Evolutionary conservation across 805 yeast genomes (phyloP).

Genomic region (Monosporozyma yasuniensis): DNA sequence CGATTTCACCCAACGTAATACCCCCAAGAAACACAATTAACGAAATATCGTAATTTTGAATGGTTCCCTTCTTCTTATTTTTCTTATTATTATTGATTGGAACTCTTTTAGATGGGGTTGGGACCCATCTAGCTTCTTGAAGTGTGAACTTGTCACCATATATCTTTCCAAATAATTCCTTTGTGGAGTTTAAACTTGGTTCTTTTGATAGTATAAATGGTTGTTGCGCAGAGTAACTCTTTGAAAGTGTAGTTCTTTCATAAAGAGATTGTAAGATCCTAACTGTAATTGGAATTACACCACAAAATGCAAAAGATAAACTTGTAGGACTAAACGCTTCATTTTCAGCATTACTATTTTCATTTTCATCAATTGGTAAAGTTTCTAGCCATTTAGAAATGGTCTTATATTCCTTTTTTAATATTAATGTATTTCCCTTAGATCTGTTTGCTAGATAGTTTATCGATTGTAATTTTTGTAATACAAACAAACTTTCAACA

Average conservation of each 20-base stretch:
- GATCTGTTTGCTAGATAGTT: slow-evolving; percentile 16
- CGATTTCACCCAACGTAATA: slow-evolving; percentile 72
- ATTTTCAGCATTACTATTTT: slow-evolving; percentile 5
- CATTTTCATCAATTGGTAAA: slow-evolving; percentile 18
- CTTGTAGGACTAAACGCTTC: slow-evolving; percentile 13
- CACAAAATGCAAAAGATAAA: slow-evolving; percentile 59
- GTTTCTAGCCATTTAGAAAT: slow-evolving; percentile 22
- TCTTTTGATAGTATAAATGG: slow-evolving; percentile 25
- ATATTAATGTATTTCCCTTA: neutral
- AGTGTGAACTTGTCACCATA: slow-evolving; percentile 16
- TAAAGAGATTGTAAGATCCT: slow-evolving; percentile 65
- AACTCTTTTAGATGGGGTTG: slow-evolving; percentile 3
- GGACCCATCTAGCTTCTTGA: slow-evolving; percentile 19
- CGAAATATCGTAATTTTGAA: slow-evolving; percentile 16
- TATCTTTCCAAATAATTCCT: slow-evolving; percentile 19
- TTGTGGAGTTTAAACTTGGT: slow-evolving; percentile 18
- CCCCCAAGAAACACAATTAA: slow-evolving; percentile 72
- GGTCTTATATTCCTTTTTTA: slow-evolving; percentile 19
- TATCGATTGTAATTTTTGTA: slow-evolving; percentile 16
- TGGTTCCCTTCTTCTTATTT: neutral
- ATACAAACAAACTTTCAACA: slow-evolving; percentile 26
- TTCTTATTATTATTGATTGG: neutral
- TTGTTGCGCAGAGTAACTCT: slow-evolving; percentile 24
- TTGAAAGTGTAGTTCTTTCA: slow-evolving; percentile 43
- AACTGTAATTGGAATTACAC: slow-evolving; percentile 67